Evolutionary conservation across 2,329 filamentous ascomycete species (phyloP), one percentile per base, ranked within the genome.

Genomic region (Talaromyces sp.): DNA sequence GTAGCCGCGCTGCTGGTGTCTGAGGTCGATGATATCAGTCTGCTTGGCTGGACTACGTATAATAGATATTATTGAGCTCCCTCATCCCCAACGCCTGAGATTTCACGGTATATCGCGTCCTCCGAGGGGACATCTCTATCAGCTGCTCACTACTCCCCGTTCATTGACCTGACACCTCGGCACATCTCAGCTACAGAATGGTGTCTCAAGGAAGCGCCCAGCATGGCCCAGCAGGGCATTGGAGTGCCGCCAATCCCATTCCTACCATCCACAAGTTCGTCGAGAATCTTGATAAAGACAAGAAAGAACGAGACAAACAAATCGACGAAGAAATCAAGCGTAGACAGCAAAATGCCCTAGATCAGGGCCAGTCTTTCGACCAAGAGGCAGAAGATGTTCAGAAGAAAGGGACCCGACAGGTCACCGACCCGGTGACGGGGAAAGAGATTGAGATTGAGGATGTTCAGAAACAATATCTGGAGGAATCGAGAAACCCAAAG

Each of bases 181-280:
- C 8, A 9, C 25, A 23, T n/a, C 48, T 52, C 25, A 2, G 35
- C 35, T 14, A 2, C 48, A 18, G 48, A 55, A 61, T 61, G 59
- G 59, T 44, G 12, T 54, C 59, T 16, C 25, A 61, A 37, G 59
- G 59, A 61, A 28, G 21, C 40, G 39, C 58, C 9, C 72, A 77
- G 54, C 80, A 81, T 68, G 80, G 79, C 57, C 75, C 75, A 9
- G 83, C 83, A 21, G 87, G 90, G 70, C 89, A 92, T 73, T 97
- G 96, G 81, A 93, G 90, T 33, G 92, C 88, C 58, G 77, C 77
- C 64, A 96, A 96, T 75, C 90, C 90, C 25, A 87, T 98, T 60
- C 93, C 93, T 6, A 96, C 92, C 62, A 89, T 97, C 67, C 87
- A 89, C 72, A 85, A 93, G 74, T 96, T 96, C 67, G 83, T 96